Base-by-base conservation (phyloP, 805 yeast genomes). In the Dipodascus geniculatus region DNA sequence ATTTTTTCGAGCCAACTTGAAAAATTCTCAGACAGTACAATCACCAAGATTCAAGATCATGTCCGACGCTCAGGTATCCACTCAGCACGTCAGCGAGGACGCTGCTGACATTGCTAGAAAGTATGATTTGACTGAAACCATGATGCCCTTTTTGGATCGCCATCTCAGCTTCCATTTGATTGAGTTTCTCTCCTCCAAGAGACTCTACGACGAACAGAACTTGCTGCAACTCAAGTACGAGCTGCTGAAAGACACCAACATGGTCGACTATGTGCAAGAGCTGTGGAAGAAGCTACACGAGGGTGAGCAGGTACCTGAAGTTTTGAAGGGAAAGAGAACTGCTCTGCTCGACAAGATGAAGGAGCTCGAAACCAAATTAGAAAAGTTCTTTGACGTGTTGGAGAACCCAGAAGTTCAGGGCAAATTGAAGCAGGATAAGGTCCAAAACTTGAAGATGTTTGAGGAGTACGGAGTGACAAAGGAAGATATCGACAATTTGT, bases 91-190 rank as follows among this genome's bases (percentile, higher is more conserved):
- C 44, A 38, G 44, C 44, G 44, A 38, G 19, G 44, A 38, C 8
- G 19, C 44, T 17, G 44, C 44, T 38, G 44, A 38, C 4, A 38
- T 38, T n/a, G 44, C 44, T 17, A 71, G 73, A 57, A 63, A 75
- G 58, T 76, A 76, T 65, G 85, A 81, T 60, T 66, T 81, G 63
- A 77, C 83, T 6, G 69, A 70, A 51, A 74, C 76, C 65, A 65
- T 82, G 57, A 68, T 77, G 57, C 80, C 80, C 48, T 82, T 79
- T 61, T 66, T 82, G 61, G 87, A 82, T 67, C 74, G 85, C 57
- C 84, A 80, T 60, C 67, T 82, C 63, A 70, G 76, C 54, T 78
- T 75, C 57, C 80, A 80, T 49, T 65, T 81, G 59, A 64, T 79
- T 28, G 80, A 76, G 62, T 74, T 73, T 48, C 69, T 75, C 51